Evolutionary conservation across 371 early-diverging fungal genomes (phyloP).

Genomic region (Mucor ambiguus): DNA sequence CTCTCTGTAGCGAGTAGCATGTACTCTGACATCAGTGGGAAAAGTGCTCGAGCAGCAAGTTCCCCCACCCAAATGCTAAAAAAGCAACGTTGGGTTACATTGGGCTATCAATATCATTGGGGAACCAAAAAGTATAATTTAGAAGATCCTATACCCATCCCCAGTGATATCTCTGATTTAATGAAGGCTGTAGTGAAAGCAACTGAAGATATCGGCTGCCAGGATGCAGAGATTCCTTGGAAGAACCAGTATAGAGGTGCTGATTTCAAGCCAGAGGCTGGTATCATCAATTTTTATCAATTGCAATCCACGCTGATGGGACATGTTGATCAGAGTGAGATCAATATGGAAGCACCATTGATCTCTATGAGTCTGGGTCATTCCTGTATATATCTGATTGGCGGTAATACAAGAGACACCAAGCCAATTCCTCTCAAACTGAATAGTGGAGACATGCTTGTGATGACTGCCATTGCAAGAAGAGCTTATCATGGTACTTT

Average conservation of each 20-base stretch:
- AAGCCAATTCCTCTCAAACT: constrained; percentile 67
- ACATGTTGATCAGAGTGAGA: constrained; percentile 89
- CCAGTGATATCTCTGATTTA: constrained; percentile 48
- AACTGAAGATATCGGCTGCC: constrained; percentile 48
- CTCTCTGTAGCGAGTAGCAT: constrained; percentile 3
- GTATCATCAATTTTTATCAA: constrained; percentile 90
- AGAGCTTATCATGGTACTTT: constrained; percentile 73
- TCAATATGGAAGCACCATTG: constrained; percentile 75
- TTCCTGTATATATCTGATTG: constrained; percentile 81
- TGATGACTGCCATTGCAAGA: constrained; percentile 79
- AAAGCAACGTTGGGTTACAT: constrained; percentile 84
- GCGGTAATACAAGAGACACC: constrained; percentile 65
- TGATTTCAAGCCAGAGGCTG: constrained; percentile 79
- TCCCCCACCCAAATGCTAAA: constrained; percentile 54
- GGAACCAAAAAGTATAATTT: constrained; percentile 75
- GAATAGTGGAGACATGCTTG: constrained; percentile 83
- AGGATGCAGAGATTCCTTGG: constrained; percentile 4
- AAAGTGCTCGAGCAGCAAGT: constrained; percentile 32
- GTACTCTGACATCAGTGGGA: constrained; percentile 34
- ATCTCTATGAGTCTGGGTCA: constrained; percentile 83
- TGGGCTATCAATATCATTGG: constrained; percentile 96
- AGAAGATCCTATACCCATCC: constrained; percentile 58
- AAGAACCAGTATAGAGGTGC: constrained; percentile 51
- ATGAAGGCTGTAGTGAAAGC: constrained; percentile 56
- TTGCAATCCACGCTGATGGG: constrained; percentile 78